phyloP scores from a whole-genome alignment of 805 yeast genomes.

The Candida broadrunensis region DNA sequence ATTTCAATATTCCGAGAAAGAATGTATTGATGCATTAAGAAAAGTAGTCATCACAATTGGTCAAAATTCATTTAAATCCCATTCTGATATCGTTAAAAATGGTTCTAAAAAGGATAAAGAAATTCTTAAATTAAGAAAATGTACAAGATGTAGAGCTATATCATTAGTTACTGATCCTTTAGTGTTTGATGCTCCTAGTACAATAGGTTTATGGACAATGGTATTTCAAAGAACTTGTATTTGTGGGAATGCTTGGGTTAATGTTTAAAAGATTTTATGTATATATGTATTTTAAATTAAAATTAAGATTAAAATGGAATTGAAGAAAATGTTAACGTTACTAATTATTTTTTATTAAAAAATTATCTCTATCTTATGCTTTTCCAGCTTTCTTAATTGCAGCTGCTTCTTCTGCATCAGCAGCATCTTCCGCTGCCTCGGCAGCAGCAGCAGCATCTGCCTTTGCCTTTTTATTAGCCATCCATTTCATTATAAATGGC shows the following conservation, averaged over 20 bases:
- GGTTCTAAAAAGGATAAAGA: not conserved
- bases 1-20: conserved; percentile 16
- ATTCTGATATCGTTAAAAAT: not conserved
- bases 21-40: conserved; percentile 35
- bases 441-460: conserved; percentile 7
- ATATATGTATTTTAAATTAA: conserved; percentile 1
- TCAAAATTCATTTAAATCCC: conserved; percentile 1
- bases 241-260: conserved; percentile 78
- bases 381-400: no score
- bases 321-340: no score
- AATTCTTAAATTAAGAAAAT: conserved; percentile 24
- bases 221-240: conserved; percentile 72
- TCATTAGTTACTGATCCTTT: conserved; percentile 40
- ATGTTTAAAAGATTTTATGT: conserved; percentile 9
- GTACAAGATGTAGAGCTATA: conserved; percentile 40
- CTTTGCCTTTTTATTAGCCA: conserved; percentile 12
- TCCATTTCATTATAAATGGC: conserved; percentile 24
- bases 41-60: conserved; percentile 25
- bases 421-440: conserved; percentile 1
- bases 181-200: conserved; percentile 28
- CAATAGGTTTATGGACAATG: conserved; percentile 52
- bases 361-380: no score
- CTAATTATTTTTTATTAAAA: no score
- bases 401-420: not conserved
- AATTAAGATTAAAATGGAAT: no score